Base-by-base conservation (phyloP, 176 grass and related monocot genomes). In the Zoysia pacifica region DNA sequence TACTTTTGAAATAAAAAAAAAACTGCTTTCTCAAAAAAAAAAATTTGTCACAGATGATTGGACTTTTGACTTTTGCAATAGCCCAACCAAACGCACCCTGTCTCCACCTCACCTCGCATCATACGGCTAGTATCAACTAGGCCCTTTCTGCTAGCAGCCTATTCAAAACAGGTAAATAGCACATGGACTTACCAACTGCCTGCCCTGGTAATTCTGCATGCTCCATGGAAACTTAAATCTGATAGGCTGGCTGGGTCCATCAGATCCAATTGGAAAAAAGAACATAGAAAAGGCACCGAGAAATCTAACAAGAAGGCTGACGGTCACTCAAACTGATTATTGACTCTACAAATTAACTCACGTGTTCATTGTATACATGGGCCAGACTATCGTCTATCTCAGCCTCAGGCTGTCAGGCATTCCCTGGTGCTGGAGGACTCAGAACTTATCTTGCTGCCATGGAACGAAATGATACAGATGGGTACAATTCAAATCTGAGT, bases 321-420 rank as follows among this genome's bases (percentile, higher is more conserved):
- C 7, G 20, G 44, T 48, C 28, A 19, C 49, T 65, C 20, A 42
- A 69, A 69, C 61, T 75, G 58, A 53, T 13, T 15, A 53, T 14
- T 53, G 50, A 15, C 9, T 40, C 1, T 48, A 9, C 47, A 48
- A 48, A 48, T 48, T 9, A 6, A 48, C 47, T 11, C 47, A 48
- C 47, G 6, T 48, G 6, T 48, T 8, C 47, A 48, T 6, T 2
- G 47, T 8, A 9, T 69, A 79, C 69, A 79, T 75, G 64, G 62
- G 70, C 75, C 60, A 88, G 53, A 39, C 54, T 76, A 76, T 46
- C 5, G 54, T 53, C 48, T 66, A 52, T 8, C 77, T 70, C 5
- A 71, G 62, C 54, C 62, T 36, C n/a, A 36, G 51, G 43, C 10
- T 28, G 28, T 28, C 28, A 28, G 28, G 28, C 28, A 75, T 47